Percentiles rank a stretch among this genome's conserved stretches.
phyloP scores from a whole-genome alignment of 2,329 filamentous ascomycete genomes.

The Hypoxylon rubiginosum region DNA sequence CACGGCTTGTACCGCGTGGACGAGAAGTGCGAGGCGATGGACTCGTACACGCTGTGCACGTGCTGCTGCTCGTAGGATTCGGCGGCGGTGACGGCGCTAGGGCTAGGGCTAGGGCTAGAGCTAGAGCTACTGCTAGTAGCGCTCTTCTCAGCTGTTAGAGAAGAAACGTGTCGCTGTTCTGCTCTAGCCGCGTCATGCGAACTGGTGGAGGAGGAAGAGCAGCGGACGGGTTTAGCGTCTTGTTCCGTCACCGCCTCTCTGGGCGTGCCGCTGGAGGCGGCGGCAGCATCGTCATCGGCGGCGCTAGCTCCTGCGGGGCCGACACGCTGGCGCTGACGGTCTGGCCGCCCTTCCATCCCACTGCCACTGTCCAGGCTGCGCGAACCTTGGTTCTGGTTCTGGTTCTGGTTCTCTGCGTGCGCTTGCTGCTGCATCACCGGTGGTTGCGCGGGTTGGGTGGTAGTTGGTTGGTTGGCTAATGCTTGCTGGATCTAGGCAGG shows the following conservation, averaged over 20 bases:
- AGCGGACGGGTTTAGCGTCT: neutral
- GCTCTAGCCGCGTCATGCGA: slow-evolving; percentile 4
- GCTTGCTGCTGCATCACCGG: slow-evolving; percentile 14
- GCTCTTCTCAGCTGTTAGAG: neutral
- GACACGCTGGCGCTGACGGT: slow-evolving; percentile 6
- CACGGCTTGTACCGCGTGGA: slow-evolving; percentile 86
- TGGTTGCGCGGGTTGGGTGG: neutral
- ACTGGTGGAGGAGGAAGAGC: slow-evolving; percentile 4
- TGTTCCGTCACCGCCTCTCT: slow-evolving; percentile 31
- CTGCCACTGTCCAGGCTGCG: slow-evolving; percentile 25
- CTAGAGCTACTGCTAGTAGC: too few species aligned
- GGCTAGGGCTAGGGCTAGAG: too few species aligned
- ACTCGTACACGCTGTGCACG: slow-evolving; percentile 92
- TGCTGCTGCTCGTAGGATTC: slow-evolving; percentile 84
- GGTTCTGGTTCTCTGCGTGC: too few species aligned
- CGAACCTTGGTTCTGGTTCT: slow-evolving; percentile 23
- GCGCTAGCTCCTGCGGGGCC: slow-evolving; percentile 21
- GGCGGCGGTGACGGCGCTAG: slow-evolving; percentile 49
- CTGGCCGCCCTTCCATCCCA: slow-evolving; percentile 29
- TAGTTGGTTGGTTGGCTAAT: slow-evolving; percentile 7
- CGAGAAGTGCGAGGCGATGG: slow-evolving; percentile 87
- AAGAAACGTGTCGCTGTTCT: neutral
- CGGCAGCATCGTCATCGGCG: neutral
- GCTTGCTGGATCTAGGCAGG: slow-evolving; percentile 25
- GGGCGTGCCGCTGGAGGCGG: slow-evolving; percentile 11